Conservation (phyloP, 2,329 filamentous ascomycete genomes). For the Thielaviopsis ethacetica region DNA sequence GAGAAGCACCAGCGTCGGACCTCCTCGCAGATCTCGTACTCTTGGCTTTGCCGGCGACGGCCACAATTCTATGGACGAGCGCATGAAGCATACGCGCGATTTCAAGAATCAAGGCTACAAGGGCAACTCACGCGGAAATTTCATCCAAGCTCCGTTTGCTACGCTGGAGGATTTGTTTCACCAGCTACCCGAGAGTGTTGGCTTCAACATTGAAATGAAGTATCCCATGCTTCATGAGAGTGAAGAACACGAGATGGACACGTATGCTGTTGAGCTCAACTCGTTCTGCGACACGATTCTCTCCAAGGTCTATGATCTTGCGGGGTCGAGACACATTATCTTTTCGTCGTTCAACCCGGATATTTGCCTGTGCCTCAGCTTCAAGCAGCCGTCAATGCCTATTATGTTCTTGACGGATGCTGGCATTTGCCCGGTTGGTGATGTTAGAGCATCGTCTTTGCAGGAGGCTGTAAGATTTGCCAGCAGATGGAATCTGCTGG, state of each 20-base stretch:
- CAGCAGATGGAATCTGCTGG: slow-evolving; percentile 82
- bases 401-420: slow-evolving; percentile 90
- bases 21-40: slow-evolving; percentile 33
- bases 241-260: slow-evolving; percentile 92
- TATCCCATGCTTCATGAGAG: slow-evolving; percentile 96
- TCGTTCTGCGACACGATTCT: slow-evolving; percentile 91
- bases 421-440: slow-evolving; percentile 63
- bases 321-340: slow-evolving; percentile 73
- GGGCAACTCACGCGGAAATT: slow-evolving; percentile 81
- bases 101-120: slow-evolving; percentile 94
- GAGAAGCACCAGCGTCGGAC: slow-evolving; percentile 24
- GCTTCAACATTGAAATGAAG: slow-evolving; percentile 99
- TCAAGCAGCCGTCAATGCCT: slow-evolving; percentile 94
- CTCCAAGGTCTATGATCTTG: slow-evolving; percentile 74
- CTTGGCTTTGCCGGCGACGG: slow-evolving; percentile 33
- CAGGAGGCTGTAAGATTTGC: slow-evolving; percentile 95
- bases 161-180: slow-evolving; percentile 88
- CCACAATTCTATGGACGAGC: slow-evolving; percentile 42
- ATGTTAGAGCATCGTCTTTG: slow-evolving; percentile 76
- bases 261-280: slow-evolving; percentile 89
- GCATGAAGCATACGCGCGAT: slow-evolving; percentile 93
- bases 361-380: slow-evolving; percentile 81
- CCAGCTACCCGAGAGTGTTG: slow-evolving; percentile 63
- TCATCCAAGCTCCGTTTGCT: slow-evolving; percentile 90
- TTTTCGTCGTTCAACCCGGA: slow-evolving; percentile 98